Conservation (phyloP, 305 asterid species). For the Fraxinus sp. region DNA sequence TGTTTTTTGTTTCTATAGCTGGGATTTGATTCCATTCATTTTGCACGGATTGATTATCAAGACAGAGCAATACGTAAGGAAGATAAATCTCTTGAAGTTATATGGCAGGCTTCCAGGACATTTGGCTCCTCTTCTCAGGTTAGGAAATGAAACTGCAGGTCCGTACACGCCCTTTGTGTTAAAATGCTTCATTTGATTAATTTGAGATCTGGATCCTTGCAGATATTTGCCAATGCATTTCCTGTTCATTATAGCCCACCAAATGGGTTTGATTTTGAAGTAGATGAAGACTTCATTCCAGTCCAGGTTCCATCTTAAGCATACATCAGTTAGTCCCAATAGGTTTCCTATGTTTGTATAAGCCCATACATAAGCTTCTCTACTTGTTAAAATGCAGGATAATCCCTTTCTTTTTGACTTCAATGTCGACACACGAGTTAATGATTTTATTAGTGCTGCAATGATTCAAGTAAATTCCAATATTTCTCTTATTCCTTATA, state of each 20-base stretch:
- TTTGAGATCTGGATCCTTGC: constrained; percentile 31
- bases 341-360: neutral
- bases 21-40: constrained; percentile 81
- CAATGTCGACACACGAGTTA: constrained; percentile 61
- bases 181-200: constrained; percentile 19
- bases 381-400: constrained; percentile 51
- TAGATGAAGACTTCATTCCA: constrained; percentile 40
- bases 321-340: constrained; percentile 15
- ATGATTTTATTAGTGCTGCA: constrained; percentile 68
- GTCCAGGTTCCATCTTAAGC: constrained; percentile 55
- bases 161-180: constrained; percentile 1
- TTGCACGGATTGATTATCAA: constrained; percentile 86
- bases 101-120: constrained; percentile 82
- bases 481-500: neutral
- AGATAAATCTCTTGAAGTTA: constrained; percentile 73
- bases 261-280: constrained; percentile 70
- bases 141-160: constrained; percentile 5
- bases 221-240: constrained; percentile 76
- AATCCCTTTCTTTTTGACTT: constrained; percentile 61
- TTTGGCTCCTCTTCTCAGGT: constrained; percentile 75
- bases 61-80: constrained; percentile 64
- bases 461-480: constrained; percentile 51
- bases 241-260: constrained; percentile 83
- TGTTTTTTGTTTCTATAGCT: constrained; percentile 35
- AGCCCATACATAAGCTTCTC: constrained; percentile 8